Percentiles rank a stretch among this genome's conserved stretches.
Conservation (phyloP, 768 basidiomycete genomes). For the Auricularia auricula-judae region DNA sequence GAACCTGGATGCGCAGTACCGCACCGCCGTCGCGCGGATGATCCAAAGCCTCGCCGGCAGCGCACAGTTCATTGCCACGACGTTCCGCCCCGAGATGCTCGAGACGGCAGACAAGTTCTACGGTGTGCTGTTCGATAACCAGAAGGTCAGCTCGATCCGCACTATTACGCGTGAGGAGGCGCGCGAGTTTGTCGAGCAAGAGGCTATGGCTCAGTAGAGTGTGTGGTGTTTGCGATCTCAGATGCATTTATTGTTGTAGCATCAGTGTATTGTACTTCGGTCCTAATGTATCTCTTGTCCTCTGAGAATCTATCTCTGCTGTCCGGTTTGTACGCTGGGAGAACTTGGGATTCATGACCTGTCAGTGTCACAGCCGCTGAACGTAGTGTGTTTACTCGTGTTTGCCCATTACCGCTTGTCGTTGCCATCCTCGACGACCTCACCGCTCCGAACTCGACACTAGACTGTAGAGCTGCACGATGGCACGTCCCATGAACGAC, state of each 20-base stretch:
- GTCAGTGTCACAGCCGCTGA: too few species aligned
- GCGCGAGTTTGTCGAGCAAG: constrained; percentile 77
- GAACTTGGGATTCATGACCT: too few species aligned
- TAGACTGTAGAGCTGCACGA: constrained; percentile 30
- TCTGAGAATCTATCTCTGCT: too few species aligned
- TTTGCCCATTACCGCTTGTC: too few species aligned
- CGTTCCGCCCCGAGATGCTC: constrained; percentile 96
- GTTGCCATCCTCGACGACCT: neutral
- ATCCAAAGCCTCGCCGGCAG: constrained; percentile 80
- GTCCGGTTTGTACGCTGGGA: too few species aligned
- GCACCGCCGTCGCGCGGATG: constrained; percentile 98
- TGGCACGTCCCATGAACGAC: constrained; percentile 76
- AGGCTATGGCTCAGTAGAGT: constrained; percentile 10
- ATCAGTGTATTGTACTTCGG: too few species aligned
- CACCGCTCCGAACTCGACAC: neutral
- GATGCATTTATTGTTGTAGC: too few species aligned
- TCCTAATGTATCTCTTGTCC: too few species aligned
- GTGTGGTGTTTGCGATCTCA: neutral
- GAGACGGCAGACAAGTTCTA: constrained; percentile 95
- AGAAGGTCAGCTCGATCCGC: constrained; percentile 86
- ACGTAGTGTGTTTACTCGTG: too few species aligned
- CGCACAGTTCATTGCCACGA: constrained; percentile 96
- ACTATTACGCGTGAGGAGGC: constrained; percentile 85
- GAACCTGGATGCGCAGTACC: constrained; percentile 93
- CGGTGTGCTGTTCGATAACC: constrained; percentile 91